Evolutionary conservation across 2,329 filamentous ascomycete genomes (phyloP), one percentile per base, ranked within the genome.

Genomic region (Davidsoniella virescens): DNA sequence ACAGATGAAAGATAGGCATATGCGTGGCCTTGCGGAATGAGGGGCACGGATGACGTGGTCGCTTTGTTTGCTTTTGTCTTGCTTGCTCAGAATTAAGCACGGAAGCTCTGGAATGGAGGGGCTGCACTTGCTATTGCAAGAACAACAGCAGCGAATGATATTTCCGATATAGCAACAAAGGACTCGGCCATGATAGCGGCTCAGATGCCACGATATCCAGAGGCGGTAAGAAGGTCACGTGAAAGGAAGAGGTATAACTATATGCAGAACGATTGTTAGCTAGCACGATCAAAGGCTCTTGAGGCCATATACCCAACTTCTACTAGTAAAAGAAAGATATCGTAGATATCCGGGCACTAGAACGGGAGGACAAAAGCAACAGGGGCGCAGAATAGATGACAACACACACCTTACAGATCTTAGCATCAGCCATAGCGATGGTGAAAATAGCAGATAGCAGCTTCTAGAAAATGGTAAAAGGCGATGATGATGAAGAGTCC

Each of bases 1-100:
- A 23, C 17, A 14, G 16, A 20, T 14, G 20, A 18, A 14, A n/a
- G 42, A 46, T 38, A 33, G 12, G 12, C 6, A 18, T 6, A 37
- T 4, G 29, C 29, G 29, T 33, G 29, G 29, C 26, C 8, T 33
- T 33, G 26, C 12, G 29, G 46, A 36, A 20, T 20, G 43, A 47
- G 44, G 49, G 49, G 50, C 44, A 47, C 25, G 14, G 50, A 51
- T 51, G 38, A 51, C 38, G 50, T 47, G 50, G 44, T 51, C 38
- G 29, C 29, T 33, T 33, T 33, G 29, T 12, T 33, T 23, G 20
- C 20, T 23, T 23, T 33, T 33, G 7, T 9, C 29, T 33, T 9
- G 8, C 29, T 33, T 33, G 29, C 29, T 33, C 29, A 9, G 8
- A 9, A 10, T 33, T 9, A 33, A 33, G 29, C 29, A 33, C 29